Evolutionary conservation across 2,329 filamentous ascomycete genomes (phyloP), one percentile per base, ranked within the genome.

Genomic region (Talaromyces funiculosus): DNA sequence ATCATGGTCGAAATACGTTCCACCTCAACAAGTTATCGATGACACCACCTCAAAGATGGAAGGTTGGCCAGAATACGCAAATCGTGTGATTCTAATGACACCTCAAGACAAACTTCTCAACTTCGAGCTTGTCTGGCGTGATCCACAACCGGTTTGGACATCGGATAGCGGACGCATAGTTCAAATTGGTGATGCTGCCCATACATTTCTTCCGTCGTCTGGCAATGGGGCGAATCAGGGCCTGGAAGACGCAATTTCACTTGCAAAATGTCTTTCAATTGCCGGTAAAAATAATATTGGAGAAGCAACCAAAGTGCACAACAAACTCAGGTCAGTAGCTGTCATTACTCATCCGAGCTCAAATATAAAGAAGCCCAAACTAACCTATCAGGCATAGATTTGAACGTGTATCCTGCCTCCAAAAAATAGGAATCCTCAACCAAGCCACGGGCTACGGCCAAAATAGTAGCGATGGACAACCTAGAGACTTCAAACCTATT

Each of bases 151-250:
- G 3, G 18, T 57, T 9, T 61, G 59, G 59, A 57, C 59, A 26
- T 61, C 59, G 3, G 69, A 74, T 3, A 66, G 68, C 18, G 59
- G 59, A 35, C 10, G 14, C 31, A 47, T 61, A 35, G 53, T 61
- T 4, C 59, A 61, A 5, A 61, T 61, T 5, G 59, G 59, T 18
- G 59, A 61, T 22, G 59, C 59, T 3, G 59, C 59, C 0, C 59
- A 61, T 33, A 61, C 59, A 5, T 61, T 61, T n/a, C 33, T 57
- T 29, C 59, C 59, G 24, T 29, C 59, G 3, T 49, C 59, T 18
- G 59, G 59, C 2, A 61, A 61, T 18, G 59, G 59, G 0, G 59
- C 59, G 14, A 61, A 56, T n/a, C 59, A 61, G 24, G 59, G 22
- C 38, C 16, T 61, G 43, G 59, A 61, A 47, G 59, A 57, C 24